A percentile compares a stretch with the other conserved stretches of the same genome.
phyloP scores from a whole-genome alignment of 1,284 basidiomycete species.

The Cystobasidium sp. region DNA sequence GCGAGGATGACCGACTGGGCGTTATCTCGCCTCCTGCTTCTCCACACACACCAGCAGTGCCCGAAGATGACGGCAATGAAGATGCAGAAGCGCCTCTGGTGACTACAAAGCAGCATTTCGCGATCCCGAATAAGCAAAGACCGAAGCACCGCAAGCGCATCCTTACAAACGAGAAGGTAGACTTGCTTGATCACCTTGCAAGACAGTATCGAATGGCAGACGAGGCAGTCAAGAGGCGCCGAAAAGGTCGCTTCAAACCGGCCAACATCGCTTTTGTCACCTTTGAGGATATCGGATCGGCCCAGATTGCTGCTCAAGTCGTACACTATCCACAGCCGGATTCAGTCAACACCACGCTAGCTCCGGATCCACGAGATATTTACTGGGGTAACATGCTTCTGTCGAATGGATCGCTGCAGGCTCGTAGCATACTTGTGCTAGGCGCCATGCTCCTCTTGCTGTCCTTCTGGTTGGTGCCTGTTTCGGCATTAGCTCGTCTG shows the following conservation, averaged over 20 bases:
- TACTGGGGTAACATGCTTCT: constrained; percentile 88
- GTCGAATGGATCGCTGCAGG: constrained; percentile 64
- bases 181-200: constrained; percentile 84
- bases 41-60: constrained; percentile 46
- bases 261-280: constrained; percentile 93
- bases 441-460: constrained; percentile 70
- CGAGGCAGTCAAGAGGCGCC: constrained; percentile 69
- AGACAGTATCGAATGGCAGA: constrained; percentile 75
- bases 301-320: constrained; percentile 83
- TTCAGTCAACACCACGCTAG: constrained; percentile 40
- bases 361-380: constrained; percentile 94
- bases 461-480: constrained; percentile 85
- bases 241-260: constrained; percentile 72
- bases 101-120: constrained; percentile 59
- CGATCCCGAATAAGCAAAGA: constrained; percentile 72
- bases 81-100: constrained; percentile 48
- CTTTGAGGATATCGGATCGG: constrained; percentile 70
- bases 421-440: constrained; percentile 73
- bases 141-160: constrained; percentile 71
- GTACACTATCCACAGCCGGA: constrained; percentile 52
- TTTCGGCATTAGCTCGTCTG: constrained; percentile 78
- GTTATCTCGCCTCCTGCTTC: constrained; percentile 10
- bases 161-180: constrained; percentile 68
- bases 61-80: constrained; percentile 39
- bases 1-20: constrained; percentile 18